A percentile compares a stretch with the other conserved stretches of the same genome.
phyloP scores from a whole-genome alignment of 768 basidiomycete species.

The Macrolepiota dolichaula region DNA sequence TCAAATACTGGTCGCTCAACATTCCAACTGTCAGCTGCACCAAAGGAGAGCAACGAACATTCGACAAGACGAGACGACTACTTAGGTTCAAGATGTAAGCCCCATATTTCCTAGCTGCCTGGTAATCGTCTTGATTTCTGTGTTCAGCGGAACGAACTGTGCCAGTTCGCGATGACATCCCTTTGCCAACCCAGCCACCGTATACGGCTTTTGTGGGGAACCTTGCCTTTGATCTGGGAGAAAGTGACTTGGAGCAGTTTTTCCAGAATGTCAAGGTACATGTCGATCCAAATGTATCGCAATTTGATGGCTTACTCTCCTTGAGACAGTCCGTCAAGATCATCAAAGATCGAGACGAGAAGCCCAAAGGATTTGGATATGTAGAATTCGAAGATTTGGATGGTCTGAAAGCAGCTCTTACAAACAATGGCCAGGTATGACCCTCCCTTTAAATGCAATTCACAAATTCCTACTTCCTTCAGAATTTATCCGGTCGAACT shows the following conservation, averaged over 20 bases:
- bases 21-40: conserved; percentile 50
- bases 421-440: conserved; percentile 67
- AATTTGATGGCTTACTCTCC: conserved; percentile 1
- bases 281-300: background rate
- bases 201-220: conserved; percentile 98
- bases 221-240: conserved; percentile 88
- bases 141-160: conserved; percentile 48
- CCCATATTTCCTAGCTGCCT: background rate
- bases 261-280: conserved; percentile 66
- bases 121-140: conserved; percentile 14
- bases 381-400: conserved; percentile 91
- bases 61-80: conserved; percentile 58
- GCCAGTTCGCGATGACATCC: conserved; percentile 83
- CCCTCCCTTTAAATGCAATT: background rate
- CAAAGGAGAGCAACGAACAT: conserved; percentile 65
- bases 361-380: conserved; percentile 97
- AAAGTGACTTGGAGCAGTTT: conserved; percentile 76
- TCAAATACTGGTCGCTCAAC: background rate
- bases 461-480: conserved; percentile 1
- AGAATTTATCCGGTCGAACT: conserved; percentile 75
- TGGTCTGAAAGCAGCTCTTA: conserved; percentile 79
- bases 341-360: conserved; percentile 89
- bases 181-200: conserved; percentile 92
- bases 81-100: conserved; percentile 56
- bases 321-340: conserved; percentile 87